Evolutionary conservation across 805 yeast species (phyloP), one percentile per base, ranked within the genome.

Genomic region (Teunomyces kruisii): DNA sequence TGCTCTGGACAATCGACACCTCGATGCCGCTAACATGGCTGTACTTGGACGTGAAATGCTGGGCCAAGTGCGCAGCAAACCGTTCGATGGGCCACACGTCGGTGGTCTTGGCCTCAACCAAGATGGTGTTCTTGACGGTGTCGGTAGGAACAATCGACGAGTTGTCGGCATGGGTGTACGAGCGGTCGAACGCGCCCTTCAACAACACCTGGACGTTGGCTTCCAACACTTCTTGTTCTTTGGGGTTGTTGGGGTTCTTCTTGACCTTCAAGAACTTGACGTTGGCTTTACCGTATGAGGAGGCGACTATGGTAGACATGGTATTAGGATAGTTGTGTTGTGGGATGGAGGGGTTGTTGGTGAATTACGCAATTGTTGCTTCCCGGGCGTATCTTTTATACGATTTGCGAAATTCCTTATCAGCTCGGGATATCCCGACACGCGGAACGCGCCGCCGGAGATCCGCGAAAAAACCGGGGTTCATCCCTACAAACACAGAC

Each of bases 11-110:
- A 53, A 91, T 82, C 52, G 73, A 68, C 43, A 88, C 75, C 48
- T 83, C 83, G 32, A 86, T 76, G 29, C 86, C 91, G 39, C 82
- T 76, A 48, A 91, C 87, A 57, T 88, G 96, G 35, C 75, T 42
- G 73, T 91, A 91, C 62, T 86, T 88, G 51, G 68, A 60, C 56
- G 88, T 75, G 67, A 91, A 91, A 65, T 90, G 97, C 57, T 82
- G 72, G 37, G 88, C 95, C 51, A 91, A 71, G 52, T 81, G 88
- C 29, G 91, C 89, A 27, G 94, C 97, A 66, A 88, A 91, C 46
- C 85, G 76, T 75, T 91, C 97, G 53, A 87, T 84, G 48, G 97
- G 96, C 86, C 91, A 87, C 40, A 86, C 92, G 51, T 89, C 88
- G 40, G 80, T 76, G 59, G 78, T 83, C 68, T 86, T 87, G 52